phyloP scores from a whole-genome alignment of 177 flowering plant species.

The Vitis hybrid region DNA sequence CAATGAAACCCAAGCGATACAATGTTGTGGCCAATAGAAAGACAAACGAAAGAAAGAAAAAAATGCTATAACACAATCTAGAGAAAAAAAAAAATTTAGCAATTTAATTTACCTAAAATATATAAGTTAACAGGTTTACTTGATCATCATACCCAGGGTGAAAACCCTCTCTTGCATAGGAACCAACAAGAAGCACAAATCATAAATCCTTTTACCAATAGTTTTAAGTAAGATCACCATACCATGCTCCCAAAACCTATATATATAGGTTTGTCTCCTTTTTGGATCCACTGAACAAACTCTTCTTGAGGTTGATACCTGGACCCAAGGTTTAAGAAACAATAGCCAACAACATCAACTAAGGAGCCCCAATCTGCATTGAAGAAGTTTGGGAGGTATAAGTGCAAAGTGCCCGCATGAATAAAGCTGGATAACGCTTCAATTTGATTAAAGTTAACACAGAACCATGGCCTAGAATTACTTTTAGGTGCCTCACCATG shows the following conservation, averaged over 20 bases:
- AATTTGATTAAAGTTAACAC: too few species aligned
- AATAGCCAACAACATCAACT: slow-evolving; percentile 96
- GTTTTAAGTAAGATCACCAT: slow-evolving; percentile 23
- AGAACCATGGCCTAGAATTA: too few species aligned
- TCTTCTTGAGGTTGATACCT: slow-evolving; percentile 69
- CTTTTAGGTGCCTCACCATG: too few species aligned
- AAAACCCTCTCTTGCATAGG: background rate
- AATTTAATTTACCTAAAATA: background rate
- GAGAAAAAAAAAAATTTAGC: too few species aligned
- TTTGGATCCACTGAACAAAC: slow-evolving; percentile 63
- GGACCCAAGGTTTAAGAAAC: slow-evolving; percentile 79
- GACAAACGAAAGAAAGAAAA: too few species aligned
- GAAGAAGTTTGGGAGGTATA: background rate
- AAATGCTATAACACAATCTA: too few species aligned
- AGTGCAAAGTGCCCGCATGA: too few species aligned
- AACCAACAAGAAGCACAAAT: background rate
- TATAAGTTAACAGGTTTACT: background rate
- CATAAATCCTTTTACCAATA: background rate
- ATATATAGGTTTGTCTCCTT: slow-evolving; percentile 77
- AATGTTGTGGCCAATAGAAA: too few species aligned
- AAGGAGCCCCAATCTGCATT: slow-evolving; percentile 87
- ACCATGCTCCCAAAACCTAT: slow-evolving; percentile 99
- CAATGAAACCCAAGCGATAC: too few species aligned
- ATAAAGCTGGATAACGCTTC: too few species aligned
- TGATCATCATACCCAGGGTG: background rate